Evolutionary conservation across 768 basidiomycete genomes (phyloP).

Genomic region (Roridomyces roridus): DNA sequence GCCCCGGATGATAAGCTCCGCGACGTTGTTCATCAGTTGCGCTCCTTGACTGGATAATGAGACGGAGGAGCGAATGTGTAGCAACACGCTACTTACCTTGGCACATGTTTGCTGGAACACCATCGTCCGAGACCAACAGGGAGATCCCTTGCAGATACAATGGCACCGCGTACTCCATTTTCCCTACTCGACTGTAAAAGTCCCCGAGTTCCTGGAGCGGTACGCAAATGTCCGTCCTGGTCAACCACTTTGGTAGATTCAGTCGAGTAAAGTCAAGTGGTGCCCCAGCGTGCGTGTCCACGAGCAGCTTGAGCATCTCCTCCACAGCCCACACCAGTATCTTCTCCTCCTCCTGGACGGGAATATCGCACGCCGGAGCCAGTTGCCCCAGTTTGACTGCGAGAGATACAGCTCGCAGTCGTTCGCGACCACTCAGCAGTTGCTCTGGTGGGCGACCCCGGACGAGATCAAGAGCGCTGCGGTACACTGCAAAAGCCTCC

Average conservation of each 20-base stretch:
- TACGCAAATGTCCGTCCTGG: constrained; percentile 49
- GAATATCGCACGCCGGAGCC: background rate
- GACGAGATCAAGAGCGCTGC: constrained; percentile 15
- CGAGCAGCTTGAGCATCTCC: constrained; percentile 12
- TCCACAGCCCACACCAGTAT: constrained; percentile 19
- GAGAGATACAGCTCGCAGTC: constrained; percentile 15
- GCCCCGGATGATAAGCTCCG: constrained; percentile 7
- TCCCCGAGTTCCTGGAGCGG: constrained; percentile 54
- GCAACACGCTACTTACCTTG: background rate
- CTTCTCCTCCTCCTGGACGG: constrained; percentile 13
- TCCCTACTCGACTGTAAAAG: constrained; percentile 48
- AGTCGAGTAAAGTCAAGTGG: constrained; percentile 45
- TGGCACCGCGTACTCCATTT: constrained; percentile 51
- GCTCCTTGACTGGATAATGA: constrained; percentile 4
- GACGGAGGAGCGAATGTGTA: background rate
- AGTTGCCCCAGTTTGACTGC: constrained; percentile 23
- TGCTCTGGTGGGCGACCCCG: background rate
- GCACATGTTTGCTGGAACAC: constrained; percentile 7
- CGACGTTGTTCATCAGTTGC: constrained; percentile 21
- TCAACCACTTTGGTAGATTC: constrained; percentile 52
- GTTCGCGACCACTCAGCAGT: constrained; percentile 9
- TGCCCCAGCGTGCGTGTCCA: constrained; percentile 2
- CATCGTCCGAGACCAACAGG: constrained; percentile 38
- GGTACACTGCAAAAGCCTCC: constrained; percentile 15
- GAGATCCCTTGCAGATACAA: constrained; percentile 54